Base-by-base conservation (phyloP, 2,329 filamentous ascomycete species). In the Apiospora saccharicola region DNA sequence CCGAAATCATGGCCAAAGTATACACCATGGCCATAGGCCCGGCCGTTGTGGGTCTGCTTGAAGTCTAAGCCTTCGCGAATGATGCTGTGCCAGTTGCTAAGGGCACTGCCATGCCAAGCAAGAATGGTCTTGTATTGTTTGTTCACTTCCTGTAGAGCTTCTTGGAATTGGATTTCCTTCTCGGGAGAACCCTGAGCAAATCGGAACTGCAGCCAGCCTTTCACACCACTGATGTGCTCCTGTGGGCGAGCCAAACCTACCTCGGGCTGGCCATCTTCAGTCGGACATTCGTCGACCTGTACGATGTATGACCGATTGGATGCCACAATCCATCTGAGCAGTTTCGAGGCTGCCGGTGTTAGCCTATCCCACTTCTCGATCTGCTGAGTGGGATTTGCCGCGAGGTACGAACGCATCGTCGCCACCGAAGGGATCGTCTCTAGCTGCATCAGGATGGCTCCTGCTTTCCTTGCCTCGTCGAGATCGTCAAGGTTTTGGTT, bases 11-110 rank as follows among this genome's bases (percentile, higher is more conserved):
- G 83, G 53, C 93, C 92, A 80, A 97, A 92, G 78, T 98, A 98
- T 1, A 97, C 92, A 0, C 95, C 95, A 78, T 98, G 73, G 0
- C 95, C 95, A 77, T 75, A 94, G 1, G 91, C 85, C 73, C 95
- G 90, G 0, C 95, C 95, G 79, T 96, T 83, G 0, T 80, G 57
- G 0, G 84, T 82, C 0, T 88, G 81, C 5, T 90, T 88, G 82
- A 91, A 98, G 79, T 97, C 90, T 7, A 98, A 85, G 0, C 95
- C 95, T 73, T 92, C 90, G 44, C 95, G 90, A 74, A 98, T 90
- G 77, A 98, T 98, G 77, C 92, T 93, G 81, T 98, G 95, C 95
- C 95, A 98, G 77, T 97, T 98, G 3, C 81, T 75, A 3, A 97
- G 75, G 0, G 83, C 80, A 77, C 94, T 97, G 7, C 95, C 95